phyloP scores from a whole-genome alignment of 208 protist species.

The Tetramitus jugosus region DNA sequence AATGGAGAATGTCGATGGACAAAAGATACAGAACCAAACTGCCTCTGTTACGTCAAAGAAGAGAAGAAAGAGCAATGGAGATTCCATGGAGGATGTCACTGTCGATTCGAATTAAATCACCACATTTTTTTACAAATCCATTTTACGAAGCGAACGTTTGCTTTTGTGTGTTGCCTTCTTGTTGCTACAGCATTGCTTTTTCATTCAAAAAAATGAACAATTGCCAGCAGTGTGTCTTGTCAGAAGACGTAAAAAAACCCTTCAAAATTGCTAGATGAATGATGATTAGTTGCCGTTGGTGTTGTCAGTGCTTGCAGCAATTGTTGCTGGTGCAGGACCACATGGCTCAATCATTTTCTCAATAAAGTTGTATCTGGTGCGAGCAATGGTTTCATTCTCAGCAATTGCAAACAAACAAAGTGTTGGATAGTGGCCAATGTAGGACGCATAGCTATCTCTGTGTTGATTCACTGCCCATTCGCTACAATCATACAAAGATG shows the following conservation, averaged over 20 bases:
- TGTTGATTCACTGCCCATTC: conserved; percentile 56
- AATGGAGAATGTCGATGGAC: too few relatives aligned
- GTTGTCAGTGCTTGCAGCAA: too few relatives aligned
- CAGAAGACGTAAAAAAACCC: too few relatives aligned
- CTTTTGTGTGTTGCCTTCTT: too few relatives aligned
- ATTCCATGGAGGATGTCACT: neutral
- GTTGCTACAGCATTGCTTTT: too few relatives aligned
- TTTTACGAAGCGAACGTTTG: too few relatives aligned
- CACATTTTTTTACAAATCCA: neutral
- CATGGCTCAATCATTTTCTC: conserved; percentile 26
- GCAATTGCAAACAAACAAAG: conserved; percentile 47
- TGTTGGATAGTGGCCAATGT: conserved; percentile 48
- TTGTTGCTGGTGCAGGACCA: neutral
- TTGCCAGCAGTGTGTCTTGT: too few relatives aligned
- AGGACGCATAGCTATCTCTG: conserved; percentile 49
- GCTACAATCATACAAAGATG: conserved; percentile 23
- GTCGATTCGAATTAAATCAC: neutral
- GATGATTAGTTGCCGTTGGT: too few relatives aligned
- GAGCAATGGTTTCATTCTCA: conserved; percentile 52
- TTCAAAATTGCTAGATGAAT: too few relatives aligned
- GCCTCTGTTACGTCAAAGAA: too few relatives aligned
- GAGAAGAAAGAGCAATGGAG: neutral
- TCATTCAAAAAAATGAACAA: too few relatives aligned
- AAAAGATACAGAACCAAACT: too few relatives aligned
- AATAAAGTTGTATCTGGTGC: conserved; percentile 46